These are phyloP conservation scores for Sarocladiaceae sp. DNA, from an alignment of 2,329 filamentous ascomycete genomes.

Conservation along the genomic window DNA sequence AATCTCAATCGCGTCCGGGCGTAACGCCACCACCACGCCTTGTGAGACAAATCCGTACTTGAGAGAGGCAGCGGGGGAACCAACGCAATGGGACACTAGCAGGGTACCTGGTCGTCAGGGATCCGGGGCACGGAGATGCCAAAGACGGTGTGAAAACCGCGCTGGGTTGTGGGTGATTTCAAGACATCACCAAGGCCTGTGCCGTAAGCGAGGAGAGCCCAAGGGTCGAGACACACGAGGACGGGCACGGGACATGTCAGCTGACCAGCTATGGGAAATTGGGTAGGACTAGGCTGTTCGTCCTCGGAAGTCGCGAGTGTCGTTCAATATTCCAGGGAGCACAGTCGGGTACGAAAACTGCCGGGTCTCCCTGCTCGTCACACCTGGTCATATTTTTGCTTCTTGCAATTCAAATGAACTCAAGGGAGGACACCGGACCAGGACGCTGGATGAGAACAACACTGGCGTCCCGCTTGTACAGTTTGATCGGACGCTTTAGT, in stretches of 20 bases:
- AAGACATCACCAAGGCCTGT: neutral
- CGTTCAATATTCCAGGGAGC: no score
- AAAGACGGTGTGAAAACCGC: neutral
- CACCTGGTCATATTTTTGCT: neutral
- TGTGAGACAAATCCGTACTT: neutral
- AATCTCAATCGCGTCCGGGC: neutral
- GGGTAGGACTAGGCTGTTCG: neutral
- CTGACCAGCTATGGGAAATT: neutral
- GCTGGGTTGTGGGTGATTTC: neutral
- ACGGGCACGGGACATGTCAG: conserved; percentile 5
- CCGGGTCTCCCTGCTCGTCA: neutral
- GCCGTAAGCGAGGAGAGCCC: neutral
- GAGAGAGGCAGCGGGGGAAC: no score
- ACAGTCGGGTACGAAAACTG: no score
- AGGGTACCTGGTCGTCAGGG: neutral
- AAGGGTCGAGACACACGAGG: neutral
- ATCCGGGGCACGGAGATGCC: conserved; percentile 2
- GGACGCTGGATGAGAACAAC: neutral
- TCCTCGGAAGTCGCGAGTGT: neutral
- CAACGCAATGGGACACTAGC: conserved; percentile 8
- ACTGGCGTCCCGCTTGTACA: no score
- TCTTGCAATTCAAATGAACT: neutral
- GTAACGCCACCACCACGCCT: neutral
- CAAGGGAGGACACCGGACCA: neutral
- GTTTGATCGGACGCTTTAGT: neutral